A percentile compares a stretch with the other conserved stretches of the same genome.
Conservation (phyloP, 2,329 filamentous ascomycete species). For the Microcera coccophila region DNA sequence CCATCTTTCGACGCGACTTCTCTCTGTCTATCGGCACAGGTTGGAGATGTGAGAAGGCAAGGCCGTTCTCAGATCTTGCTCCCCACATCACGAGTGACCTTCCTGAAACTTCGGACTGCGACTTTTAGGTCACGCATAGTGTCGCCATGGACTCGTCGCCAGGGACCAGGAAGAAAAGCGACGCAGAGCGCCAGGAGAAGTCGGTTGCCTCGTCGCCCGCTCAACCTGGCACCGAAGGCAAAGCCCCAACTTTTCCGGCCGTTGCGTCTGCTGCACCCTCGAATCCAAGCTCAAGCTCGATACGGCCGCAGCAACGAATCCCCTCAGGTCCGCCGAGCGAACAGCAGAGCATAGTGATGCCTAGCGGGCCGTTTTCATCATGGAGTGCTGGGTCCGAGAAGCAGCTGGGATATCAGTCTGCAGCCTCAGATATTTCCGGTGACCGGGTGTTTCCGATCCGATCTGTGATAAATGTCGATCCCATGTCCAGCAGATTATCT, state of each 20-base stretch:
- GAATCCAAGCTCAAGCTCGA: conserved; percentile 7
- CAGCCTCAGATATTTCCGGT: conserved; percentile 35
- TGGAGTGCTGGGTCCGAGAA: conserved; percentile 42
- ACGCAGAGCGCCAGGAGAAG: conserved; percentile 6
- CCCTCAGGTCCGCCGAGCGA: conserved; percentile 19
- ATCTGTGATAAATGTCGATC: conserved; percentile 71
- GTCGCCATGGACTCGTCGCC: conserved; percentile 22
- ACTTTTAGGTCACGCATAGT: conserved; percentile 16
- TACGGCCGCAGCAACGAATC: conserved; percentile 9
- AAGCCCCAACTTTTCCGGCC: neutral
- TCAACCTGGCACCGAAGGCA: conserved; percentile 1
- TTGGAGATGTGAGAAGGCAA: conserved; percentile 22
- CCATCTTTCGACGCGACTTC: neutral
- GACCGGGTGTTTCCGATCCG: conserved; percentile 77
- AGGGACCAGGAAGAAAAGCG: conserved; percentile 11
- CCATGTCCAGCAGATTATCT: conserved; percentile 38
- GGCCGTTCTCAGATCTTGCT: conserved; percentile 10
- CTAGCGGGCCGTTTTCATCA: conserved; percentile 34
- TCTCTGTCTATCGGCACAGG: neutral
- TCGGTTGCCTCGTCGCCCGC: neutral
- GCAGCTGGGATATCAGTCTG: conserved; percentile 33
- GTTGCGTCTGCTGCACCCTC: neutral
- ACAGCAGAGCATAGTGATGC: conserved; percentile 14
- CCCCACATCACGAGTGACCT: conserved; percentile 4
- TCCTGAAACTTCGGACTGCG: conserved; percentile 6